Percentiles rank a stretch among this genome's conserved stretches.
These are phyloP conservation scores for Biscutella laevigata DNA, from an alignment of 441 rosid genomes.

Conservation along the genomic window DNA sequence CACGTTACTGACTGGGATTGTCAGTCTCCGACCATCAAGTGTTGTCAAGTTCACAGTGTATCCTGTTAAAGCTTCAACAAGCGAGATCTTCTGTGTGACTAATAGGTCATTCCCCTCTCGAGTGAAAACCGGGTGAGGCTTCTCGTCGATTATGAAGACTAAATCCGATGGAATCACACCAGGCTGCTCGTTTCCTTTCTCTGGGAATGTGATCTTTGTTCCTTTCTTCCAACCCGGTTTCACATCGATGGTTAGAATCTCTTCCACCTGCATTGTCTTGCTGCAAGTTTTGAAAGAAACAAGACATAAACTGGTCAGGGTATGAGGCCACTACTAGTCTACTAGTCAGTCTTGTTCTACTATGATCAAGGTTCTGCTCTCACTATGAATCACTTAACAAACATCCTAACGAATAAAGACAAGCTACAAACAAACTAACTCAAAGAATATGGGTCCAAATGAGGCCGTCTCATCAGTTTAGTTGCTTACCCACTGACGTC, in stretches of 20 bases:
- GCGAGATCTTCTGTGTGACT: constrained; percentile 38
- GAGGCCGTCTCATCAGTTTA: too few relatives aligned
- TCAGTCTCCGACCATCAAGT: constrained; percentile 45
- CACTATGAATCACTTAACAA: neutral
- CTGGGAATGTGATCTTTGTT: constrained; percentile 53
- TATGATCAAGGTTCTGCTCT: neutral
- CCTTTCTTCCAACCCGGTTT: constrained; percentile 67
- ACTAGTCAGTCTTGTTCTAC: too few relatives aligned
- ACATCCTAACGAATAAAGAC: too few relatives aligned
- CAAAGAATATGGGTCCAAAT: neutral
- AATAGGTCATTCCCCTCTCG: constrained; percentile 57
- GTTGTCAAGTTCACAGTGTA: constrained; percentile 38
- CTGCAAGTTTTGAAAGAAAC: too few relatives aligned
- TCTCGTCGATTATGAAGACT: constrained; percentile 50
- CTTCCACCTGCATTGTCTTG: constrained; percentile 36
- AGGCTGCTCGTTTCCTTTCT: constrained; percentile 53
- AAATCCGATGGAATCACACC: constrained; percentile 46
- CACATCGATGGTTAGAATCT: constrained; percentile 46
- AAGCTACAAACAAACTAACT: neutral
- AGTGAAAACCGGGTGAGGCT: constrained; percentile 42
- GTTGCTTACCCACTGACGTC: constrained; percentile 65
- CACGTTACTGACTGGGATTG: constrained; percentile 39
- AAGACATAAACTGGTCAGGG: too few relatives aligned
- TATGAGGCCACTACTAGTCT: too few relatives aligned
- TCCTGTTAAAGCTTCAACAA: constrained; percentile 50